Evolutionary conservation across 805 yeast genomes (phyloP).

Genomic region (Isabelozyma rhagii): DNA sequence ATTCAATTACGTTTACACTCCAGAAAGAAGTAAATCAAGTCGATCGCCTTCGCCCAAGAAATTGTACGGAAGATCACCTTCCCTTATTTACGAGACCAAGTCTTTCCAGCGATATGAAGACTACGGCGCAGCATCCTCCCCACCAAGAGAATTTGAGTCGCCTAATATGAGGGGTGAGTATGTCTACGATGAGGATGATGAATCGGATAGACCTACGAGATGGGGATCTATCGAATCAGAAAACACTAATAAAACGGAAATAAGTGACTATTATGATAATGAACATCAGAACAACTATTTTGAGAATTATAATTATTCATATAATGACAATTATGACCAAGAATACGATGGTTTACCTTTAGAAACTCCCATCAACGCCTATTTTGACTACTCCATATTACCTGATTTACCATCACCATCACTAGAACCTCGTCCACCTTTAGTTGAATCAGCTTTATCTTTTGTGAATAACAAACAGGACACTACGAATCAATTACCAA

Average conservation of each 20-base stretch:
- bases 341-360: background rate
- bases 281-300: conserved; percentile 5
- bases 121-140: conserved; percentile 5
- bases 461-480: conserved; percentile 32
- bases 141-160: conserved; percentile 3
- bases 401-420: conserved; percentile 28
- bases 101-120: conserved; percentile 1
- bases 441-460: conserved; percentile 23
- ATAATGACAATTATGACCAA: background rate
- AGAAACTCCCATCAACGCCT: conserved; percentile 18
- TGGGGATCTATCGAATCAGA: conserved; percentile 1
- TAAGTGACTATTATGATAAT: conserved; percentile 5
- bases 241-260: background rate
- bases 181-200: background rate
- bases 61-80: conserved; percentile 19
- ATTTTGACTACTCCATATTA: conserved; percentile 32
- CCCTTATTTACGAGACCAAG: conserved; percentile 10
- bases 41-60: conserved; percentile 31
- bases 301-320: background rate
- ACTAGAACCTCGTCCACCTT: conserved; percentile 10
- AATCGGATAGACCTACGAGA: background rate
- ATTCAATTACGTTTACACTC: background rate
- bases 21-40: conserved; percentile 9
- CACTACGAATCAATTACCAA: conserved; percentile 1
- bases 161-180: background rate